Evolutionary conservation across 331 rosid species (phyloP), one percentile per base, ranked within the genome.

Genomic region (Telfairia occidentalis): DNA sequence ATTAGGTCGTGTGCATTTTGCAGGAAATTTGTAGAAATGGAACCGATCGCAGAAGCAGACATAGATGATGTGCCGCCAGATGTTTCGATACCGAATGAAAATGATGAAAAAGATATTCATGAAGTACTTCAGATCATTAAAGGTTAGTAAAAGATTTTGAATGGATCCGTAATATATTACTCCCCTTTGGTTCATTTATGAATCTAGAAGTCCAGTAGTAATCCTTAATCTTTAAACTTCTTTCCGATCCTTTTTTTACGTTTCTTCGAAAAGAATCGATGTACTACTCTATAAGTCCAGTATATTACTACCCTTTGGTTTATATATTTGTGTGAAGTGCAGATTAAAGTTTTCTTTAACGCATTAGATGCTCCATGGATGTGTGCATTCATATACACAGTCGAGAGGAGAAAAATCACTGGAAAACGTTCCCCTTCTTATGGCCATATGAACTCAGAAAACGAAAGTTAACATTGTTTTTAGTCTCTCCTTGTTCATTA

Each of bases 111-210:
- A 18, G 77, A 32, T 26, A 77, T 75, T 67, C 87, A 74, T 10
- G 65, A 61, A 71, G 86, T 93, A 57, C 86, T 79, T 26, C 83
- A 65, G 28, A 76, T 75, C 43, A 80, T 90, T 26, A 55, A 83
- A 82, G 97, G 97, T 90, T 23, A 38, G 76, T 82, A 24, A 12
- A 35, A 0, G 5, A 46, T 15, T 19, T 48, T 37, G 37, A 35
- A 74, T 37, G 8, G n/a, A 48, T 74, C 29, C 37, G 12, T 18
- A 4, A n/a, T 59, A 59, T 24, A 59, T 59, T n/a, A n/a, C n/a
- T 29, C 24, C 32, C 37, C 37, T 4, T 0, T 24, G 19, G n/a
- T 30, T 32, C 67, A 23, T 24, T 67, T 9, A 32, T 5, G 54
- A 50, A 16, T 21, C 12, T 55, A 37, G 37, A 37, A 37, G 3